Evolutionary conservation across 164 flowering plant species (phyloP), one percentile per base, ranked within the genome.

Genomic region (Cinnamomum micranthum): DNA sequence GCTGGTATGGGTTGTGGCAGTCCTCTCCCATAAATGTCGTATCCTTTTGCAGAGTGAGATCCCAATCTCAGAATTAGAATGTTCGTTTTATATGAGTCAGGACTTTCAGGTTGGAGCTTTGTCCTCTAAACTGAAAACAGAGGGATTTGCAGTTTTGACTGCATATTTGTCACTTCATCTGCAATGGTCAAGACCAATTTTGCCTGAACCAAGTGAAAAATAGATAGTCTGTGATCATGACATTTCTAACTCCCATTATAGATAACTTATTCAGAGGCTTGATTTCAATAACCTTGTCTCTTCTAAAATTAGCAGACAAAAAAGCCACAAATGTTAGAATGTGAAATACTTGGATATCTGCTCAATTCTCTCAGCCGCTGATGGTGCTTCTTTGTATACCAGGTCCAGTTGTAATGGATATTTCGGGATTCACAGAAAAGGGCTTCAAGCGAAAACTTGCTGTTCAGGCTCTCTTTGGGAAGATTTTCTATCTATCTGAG

Each of bases 371-470:
- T 2, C 52, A 55, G 68, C 65, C 75, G 47, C 81, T 80, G 55
- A 69, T 20, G 20, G 73, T 74, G 25, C 7, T 71, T 41, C 59
- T 73, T 24, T 41, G 23, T 50, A 68, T 84, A 86, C 80, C 89
- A 95, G 99, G 98, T 69, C 99, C 99, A n/a, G 98, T 95, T 82
- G 97, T 94, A 72, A 89, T 93, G 99, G 89, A 93, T 82, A 81
- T 84, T 79, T 84, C 96, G 28, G 97, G 97, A 72, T 95, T 90
- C 81, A 82, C 99, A 68, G 95, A 90, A 76, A 92, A 86, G 80
- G 99, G 99, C 71, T 88, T 89, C 78, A 87, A 88, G 85, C 88
- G 97, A 80, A 95, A 95, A 83, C 88, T 91, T 74, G 99, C 98
- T 59, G 97, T 95, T 60, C 92, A 94, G 82, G 75, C 93, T 33